Percentiles rank a stretch among this genome's conserved stretches.
These are phyloP conservation scores for Vigna angularis DNA, from an alignment of 306 rosid genomes.

Conservation along the genomic window DNA sequence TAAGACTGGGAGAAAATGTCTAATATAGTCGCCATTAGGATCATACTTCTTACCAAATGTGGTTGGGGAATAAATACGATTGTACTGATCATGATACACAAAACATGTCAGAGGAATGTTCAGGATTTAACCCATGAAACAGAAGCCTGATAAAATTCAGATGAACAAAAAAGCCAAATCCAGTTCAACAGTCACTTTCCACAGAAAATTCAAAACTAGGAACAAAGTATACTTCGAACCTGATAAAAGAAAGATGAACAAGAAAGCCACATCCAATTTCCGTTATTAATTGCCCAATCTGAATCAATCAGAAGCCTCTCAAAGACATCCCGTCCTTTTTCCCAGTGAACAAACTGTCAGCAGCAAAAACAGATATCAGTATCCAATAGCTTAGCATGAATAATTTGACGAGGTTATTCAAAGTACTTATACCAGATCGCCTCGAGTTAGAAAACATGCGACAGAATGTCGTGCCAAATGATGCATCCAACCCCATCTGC, in stretches of 20 bases:
- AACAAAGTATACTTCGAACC: conserved; percentile 49
- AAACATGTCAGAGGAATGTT: conserved; percentile 30
- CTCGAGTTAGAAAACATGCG: conserved; percentile 93
- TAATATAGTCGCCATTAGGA: conserved; percentile 82
- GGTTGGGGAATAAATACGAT: conserved; percentile 86
- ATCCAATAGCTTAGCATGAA: conserved; percentile 23
- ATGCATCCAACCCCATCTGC: conserved; percentile 97
- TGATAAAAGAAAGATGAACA: conserved; percentile 97
- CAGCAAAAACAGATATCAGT: conserved; percentile 41
- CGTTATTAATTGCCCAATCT: conserved; percentile 96
- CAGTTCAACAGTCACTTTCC: conserved; percentile 15
- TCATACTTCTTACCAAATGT: conserved; percentile 96
- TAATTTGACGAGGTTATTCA: conserved; percentile 18
- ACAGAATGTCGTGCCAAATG: conserved; percentile 95
- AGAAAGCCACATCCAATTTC: conserved; percentile 97
- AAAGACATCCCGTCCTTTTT: conserved; percentile 92
- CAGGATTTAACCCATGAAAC: conserved; percentile 38
- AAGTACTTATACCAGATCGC: conserved; percentile 76
- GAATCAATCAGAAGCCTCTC: conserved; percentile 97
- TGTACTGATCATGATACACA: conserved; percentile 64
- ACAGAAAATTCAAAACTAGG: conserved; percentile 32
- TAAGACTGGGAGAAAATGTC: conserved; percentile 85
- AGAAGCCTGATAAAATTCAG: conserved; percentile 17
- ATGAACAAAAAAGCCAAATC: background rate
- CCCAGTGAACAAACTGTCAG: conserved; percentile 87